These are phyloP conservation scores for Citrullus colocynthis DNA, from an alignment of 306 rosid species.

Conservation along the genomic window DNA sequence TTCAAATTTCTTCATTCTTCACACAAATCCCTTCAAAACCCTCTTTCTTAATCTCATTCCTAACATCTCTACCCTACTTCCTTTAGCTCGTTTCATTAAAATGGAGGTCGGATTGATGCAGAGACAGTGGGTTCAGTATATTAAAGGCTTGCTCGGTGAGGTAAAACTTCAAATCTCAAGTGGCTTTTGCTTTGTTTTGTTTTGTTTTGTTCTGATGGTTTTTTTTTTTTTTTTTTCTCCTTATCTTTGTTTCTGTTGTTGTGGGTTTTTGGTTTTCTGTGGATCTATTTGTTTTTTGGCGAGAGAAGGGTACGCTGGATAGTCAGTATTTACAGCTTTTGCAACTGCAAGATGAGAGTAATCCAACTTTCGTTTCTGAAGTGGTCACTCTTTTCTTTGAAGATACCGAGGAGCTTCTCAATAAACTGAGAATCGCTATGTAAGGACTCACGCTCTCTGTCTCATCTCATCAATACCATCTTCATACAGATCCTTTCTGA, in stretches of 20 bases:
- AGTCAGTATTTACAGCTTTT: slow-evolving; percentile 83
- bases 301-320: slow-evolving; percentile 64
- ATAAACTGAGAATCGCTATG: slow-evolving; percentile 72
- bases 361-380: slow-evolving; percentile 90
- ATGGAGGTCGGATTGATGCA: slow-evolving; percentile 94
- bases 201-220: not conserved
- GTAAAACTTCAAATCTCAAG: slow-evolving; percentile 20
- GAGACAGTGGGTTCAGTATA: slow-evolving; percentile 77
- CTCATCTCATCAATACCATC: not conserved
- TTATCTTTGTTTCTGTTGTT: slow-evolving; percentile 6
- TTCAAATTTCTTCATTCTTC: too few species aligned
- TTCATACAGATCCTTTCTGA: slow-evolving; percentile 7
- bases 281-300: slow-evolving; percentile 13
- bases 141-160: slow-evolving; percentile 61
- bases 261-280: not conserved
- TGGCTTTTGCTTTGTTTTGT: not conserved
- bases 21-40: not conserved
- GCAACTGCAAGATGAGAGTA: slow-evolving; percentile 95
- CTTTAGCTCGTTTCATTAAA: not conserved
- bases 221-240: not conserved
- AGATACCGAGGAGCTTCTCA: slow-evolving; percentile 92
- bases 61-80: not conserved
- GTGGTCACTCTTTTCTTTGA: slow-evolving; percentile 90
- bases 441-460: slow-evolving; percentile 15
- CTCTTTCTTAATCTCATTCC: not conserved